Percentiles rank a stretch among this genome's conserved stretches.
Conservation (phyloP, 106 monocot genomes). For the Dendrobium huoshanense region DNA sequence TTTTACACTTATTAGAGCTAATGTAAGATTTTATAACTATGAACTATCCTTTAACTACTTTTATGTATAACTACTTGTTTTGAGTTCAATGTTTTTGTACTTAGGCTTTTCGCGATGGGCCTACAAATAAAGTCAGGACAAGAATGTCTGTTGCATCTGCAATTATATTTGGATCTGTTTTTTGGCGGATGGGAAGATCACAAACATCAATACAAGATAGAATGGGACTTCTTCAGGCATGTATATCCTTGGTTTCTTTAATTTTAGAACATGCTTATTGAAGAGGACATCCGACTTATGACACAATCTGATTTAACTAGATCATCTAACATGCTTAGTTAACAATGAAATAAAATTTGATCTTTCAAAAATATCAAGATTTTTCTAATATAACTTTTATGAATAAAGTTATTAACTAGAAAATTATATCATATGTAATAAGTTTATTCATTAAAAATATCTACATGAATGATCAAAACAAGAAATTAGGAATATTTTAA, state of each 20-base stretch:
- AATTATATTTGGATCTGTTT: conserved; percentile 95
- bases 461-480: too few species aligned
- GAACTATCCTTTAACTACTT: not conserved
- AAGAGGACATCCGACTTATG: not conserved
- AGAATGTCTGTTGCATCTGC: conserved; percentile 98
- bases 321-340: too few species aligned
- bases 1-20: not conserved
- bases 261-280: not conserved
- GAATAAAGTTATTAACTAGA: too few species aligned
- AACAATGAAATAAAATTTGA: too few species aligned
- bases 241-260: not conserved
- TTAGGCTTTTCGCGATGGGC: conserved; percentile 94
- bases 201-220: conserved; percentile 98
- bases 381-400: too few species aligned
- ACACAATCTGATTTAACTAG: not conserved
- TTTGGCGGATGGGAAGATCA: conserved; percentile 87
- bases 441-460: too few species aligned
- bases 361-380: too few species aligned
- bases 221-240: conserved; percentile 95
- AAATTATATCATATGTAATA: too few species aligned
- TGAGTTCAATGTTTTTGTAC: conserved; percentile 2
- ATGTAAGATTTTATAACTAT: not conserved
- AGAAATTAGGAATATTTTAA: too few species aligned
- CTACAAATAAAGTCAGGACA: conserved; percentile 88
- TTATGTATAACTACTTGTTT: not conserved